These are phyloP conservation scores for Borealophlyctis nickersoniae DNA, from an alignment of 192 early-diverging fungal species.

Conservation along the genomic window DNA sequence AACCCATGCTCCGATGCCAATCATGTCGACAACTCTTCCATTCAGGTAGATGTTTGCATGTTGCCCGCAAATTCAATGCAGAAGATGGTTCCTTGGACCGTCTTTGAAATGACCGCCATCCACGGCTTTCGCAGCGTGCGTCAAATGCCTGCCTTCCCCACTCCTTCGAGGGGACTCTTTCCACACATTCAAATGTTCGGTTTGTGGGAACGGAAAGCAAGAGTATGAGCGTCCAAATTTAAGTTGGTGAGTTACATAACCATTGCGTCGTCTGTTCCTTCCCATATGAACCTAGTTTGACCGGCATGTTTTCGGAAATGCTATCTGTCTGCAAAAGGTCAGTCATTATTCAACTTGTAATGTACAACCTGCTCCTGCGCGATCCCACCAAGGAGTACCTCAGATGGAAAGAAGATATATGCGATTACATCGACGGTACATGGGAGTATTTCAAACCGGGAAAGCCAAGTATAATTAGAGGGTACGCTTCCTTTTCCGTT, in stretches of 20 bases:
- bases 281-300: conserved; percentile 1
- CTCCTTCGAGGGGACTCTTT: conserved; percentile 71
- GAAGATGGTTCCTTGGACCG: conserved; percentile 31
- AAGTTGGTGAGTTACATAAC: conserved; percentile 64
- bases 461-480: conserved; percentile 57
- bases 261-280: no score
- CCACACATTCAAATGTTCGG: conserved; percentile 71
- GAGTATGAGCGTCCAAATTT: conserved; percentile 63
- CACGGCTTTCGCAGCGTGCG: conserved; percentile 55
- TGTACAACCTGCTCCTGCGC: conserved; percentile 68
- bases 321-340: conserved; percentile 48
- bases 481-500: not conserved
- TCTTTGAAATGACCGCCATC: conserved; percentile 51
- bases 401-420: conserved; percentile 79
- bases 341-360: conserved; percentile 67
- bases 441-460: conserved; percentile 73
- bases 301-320: not conserved
- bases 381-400: conserved; percentile 67
- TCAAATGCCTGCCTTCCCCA: conserved; percentile 32
- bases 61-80: not conserved
- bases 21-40: conserved; percentile 73
- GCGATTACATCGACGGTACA: conserved; percentile 67
- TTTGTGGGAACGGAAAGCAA: conserved; percentile 62
- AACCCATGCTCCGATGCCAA: conserved; percentile 67
- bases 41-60: conserved; percentile 47